Base-by-base conservation (phyloP, 2,329 filamentous ascomycete species). In the Zymoseptoria passerinii region DNA sequence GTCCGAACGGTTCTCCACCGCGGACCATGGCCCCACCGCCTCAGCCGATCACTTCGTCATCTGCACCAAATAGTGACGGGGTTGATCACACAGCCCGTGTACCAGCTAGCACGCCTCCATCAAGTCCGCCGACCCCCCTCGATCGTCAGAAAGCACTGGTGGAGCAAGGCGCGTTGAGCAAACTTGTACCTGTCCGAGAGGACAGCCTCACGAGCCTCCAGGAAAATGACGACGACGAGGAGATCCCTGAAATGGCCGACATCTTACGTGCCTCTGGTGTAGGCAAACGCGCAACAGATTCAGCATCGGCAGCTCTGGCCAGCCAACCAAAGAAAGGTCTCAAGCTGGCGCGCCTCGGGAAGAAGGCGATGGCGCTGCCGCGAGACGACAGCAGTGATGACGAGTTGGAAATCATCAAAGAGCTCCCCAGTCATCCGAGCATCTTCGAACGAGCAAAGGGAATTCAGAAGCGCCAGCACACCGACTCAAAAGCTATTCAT, bases 321-420 rank as follows among this genome's bases (percentile, higher is more conserved):
- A 9, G 10, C 16, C 48, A 28, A 13, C 55, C 61, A 6, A 64
- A 61, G 54, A 63, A 59, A 52, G 64, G 62, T 3, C 60, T 70
- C 13, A 69, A 68, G 57, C 59, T 70, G 16, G 68, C 67, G 8
- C 60, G 62, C 77, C 56, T 77, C n/a, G 67, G 66, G 13, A 70
- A 69, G 63, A 67, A 66, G 40, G 60, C 65, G 9, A 55, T 54
- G 35, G 27, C 58, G 8, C 35, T 40, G 16, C 55, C 58, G n/a
- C 40, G 61, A 19, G 61, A 67, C 23, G 63, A 65, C 23, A 65
- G 61, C 59, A 64, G 67, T 8, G 85, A 86, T 50, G 81, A 81
- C 57, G 82, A 87, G 50, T 76, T 92, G 8, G 83, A 90, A 64
- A 83, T 94, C 16, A 66, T 81, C n/a, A 77, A 68, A 9, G 58